Conservation (phyloP, 1,284 basidiomycete genomes). For the Garcileccinum viscosum region DNA sequence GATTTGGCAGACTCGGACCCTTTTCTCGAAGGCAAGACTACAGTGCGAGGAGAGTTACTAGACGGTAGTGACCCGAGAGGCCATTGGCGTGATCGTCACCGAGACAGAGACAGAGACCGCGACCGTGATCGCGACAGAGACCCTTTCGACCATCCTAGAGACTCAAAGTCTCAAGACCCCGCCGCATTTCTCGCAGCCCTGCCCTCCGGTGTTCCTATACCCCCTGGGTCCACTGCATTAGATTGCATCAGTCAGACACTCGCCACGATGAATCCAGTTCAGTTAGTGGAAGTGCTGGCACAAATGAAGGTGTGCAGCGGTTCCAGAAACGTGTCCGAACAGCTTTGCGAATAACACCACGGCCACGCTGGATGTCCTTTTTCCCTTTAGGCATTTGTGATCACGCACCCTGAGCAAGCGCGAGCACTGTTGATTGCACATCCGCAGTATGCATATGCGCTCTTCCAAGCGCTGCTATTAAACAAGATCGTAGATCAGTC, state of each 20-base stretch:
- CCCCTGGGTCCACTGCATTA: conserved; percentile 77
- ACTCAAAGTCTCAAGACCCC: conserved; percentile 46
- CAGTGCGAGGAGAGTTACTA: conserved; percentile 54
- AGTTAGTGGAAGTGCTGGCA: conserved; percentile 93
- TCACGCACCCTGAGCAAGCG: conserved; percentile 91
- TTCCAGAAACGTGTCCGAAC: conserved; percentile 30
- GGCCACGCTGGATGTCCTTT: conserved; percentile 12
- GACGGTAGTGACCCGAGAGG: conserved; percentile 54
- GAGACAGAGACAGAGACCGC: conserved; percentile 35
- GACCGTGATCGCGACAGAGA: conserved; percentile 39
- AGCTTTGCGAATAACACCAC: conserved; percentile 33
- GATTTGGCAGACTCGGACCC: conserved; percentile 74
- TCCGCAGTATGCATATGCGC: conserved; percentile 94
- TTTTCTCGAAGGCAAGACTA: conserved; percentile 68
- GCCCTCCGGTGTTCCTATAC: conserved; percentile 81
- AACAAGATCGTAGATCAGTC: conserved; percentile 94
- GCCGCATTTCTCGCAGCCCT: conserved; percentile 67
- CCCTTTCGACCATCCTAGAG: conserved; percentile 30
- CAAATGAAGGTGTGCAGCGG: conserved; percentile 88
- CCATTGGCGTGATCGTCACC: conserved; percentile 60
- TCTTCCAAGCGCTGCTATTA: conserved; percentile 94
- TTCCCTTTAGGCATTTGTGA: conserved; percentile 77
- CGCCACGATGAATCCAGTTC: conserved; percentile 81
- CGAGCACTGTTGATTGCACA: conserved; percentile 79
- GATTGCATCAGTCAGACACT: conserved; percentile 91